phyloP scores from a whole-genome alignment of 495 filamentous ascomycete species.

The Talaromyces wortmannii region DNA sequence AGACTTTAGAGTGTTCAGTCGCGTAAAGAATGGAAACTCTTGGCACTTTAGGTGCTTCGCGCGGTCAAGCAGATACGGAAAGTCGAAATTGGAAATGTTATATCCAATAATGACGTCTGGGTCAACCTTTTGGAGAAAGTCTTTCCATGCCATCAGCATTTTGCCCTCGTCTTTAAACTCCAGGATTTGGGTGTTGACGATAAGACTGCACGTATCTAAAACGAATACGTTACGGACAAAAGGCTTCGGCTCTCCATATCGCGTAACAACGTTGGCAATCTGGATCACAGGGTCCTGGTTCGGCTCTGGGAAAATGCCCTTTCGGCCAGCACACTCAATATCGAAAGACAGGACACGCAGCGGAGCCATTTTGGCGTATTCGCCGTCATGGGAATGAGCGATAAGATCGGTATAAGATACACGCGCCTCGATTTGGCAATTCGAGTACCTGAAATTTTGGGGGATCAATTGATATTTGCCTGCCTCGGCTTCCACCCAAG shows the following conservation, averaged over 20 bases:
- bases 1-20: slow-evolving; percentile 59
- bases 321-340: slow-evolving; percentile 97
- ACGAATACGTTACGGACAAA: slow-evolving; percentile 97
- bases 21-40: slow-evolving; percentile 79
- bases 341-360: slow-evolving; percentile 91
- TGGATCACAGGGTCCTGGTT: slow-evolving; percentile 92
- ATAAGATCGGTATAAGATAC: slow-evolving; percentile 78
- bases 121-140: slow-evolving; percentile 87
- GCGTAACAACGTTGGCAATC: slow-evolving; percentile 95
- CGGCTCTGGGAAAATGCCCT: slow-evolving; percentile 94
- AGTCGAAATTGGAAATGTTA: slow-evolving; percentile 98
- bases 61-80: slow-evolving; percentile 89
- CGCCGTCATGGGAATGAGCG: slow-evolving; percentile 81
- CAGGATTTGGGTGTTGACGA: slow-evolving; percentile 90
- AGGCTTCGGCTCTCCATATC: slow-evolving; percentile 91
- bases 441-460: slow-evolving; percentile 61
- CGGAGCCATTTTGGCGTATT: slow-evolving; percentile 98
- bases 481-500: slow-evolving; percentile 85
- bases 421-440: slow-evolving; percentile 89
- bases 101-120: slow-evolving; percentile 98
- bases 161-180: slow-evolving; percentile 71
- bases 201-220: slow-evolving; percentile 79
- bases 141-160: slow-evolving; percentile 83
- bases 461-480: slow-evolving; percentile 63
- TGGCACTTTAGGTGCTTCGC: slow-evolving; percentile 73